Base-by-base conservation (phyloP, 2,329 filamentous ascomycete genomes). In the Myriosclerotinia curreyana region DNA sequence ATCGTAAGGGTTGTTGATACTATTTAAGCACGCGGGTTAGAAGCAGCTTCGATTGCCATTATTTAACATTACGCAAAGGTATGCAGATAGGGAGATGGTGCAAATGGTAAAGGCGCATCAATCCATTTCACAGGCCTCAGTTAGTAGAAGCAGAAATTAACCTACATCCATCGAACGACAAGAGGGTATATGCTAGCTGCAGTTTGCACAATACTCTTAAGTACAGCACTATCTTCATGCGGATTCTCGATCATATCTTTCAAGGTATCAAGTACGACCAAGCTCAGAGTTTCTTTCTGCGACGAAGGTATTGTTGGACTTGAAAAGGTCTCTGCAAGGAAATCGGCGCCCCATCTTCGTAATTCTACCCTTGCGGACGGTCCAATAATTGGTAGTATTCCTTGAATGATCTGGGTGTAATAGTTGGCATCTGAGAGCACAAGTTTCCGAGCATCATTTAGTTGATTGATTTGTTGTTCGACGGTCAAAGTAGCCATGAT, bases 271-370 rank as follows among this genome's bases (percentile, higher is more conserved):
- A 99, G 79, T 65, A 96, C 91, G 66, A 86, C 83, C 66, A 91
- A 81, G 69, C 88, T 87, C 78, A 95, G 81, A 66, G 86, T 87
- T 80, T 88, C 91, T 81, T 98, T 99, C 76, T 90, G 87, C 60
- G 88, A 82, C 65, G 85, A 81, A 25, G 88, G 80, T 71, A 98
- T 82, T 28, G 89, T 86, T n/a, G 96, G 95, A 66, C 91, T 96
- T 64, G 95, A 89, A 78, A 99, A 98, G 2, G 93, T 92, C 80
- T 99, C 95, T 64, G 94, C 92, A 51, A 99, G 82, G 74, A 99
- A 99, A 67, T 97, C 93, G 68, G 93, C 89, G 34, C 94, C 95
- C 95, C 95, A 99, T 88, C 93, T 83, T 77, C 92, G 89, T 72
- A 98, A 80, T 77, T 96, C 91, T 64, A 96, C 78, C 66, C 86